Evolutionary conservation across 306 rosid species (phyloP).

Genomic region (Bauhinia variegata): DNA sequence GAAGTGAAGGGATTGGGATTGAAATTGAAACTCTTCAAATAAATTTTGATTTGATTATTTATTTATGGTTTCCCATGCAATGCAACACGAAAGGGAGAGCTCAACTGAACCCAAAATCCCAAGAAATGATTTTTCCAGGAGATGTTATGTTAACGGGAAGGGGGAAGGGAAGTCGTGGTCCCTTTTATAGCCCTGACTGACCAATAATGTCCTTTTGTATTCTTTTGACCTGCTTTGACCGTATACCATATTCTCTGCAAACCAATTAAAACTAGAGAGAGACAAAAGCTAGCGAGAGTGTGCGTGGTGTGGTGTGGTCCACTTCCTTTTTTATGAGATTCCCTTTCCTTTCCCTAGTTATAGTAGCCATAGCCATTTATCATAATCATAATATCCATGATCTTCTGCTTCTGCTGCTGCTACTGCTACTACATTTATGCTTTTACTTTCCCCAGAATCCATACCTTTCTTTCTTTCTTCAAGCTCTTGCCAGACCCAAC

Average conservation of each 20-base stretch:
- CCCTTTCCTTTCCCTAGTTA: conserved; percentile 33
- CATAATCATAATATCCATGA: neutral
- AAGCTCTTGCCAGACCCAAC: conserved; percentile 42
- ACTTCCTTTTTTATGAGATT: conserved; percentile 49
- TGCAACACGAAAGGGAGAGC: neutral
- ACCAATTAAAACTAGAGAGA: conserved; percentile 61
- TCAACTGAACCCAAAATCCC: conserved; percentile 5
- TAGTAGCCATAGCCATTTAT: conserved; percentile 45
- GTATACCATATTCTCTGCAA: conserved; percentile 60
- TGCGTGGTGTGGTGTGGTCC: conserved; percentile 83
- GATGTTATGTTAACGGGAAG: conserved; percentile 41
- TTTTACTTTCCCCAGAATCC: conserved; percentile 75
- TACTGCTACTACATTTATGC: conserved; percentile 49
- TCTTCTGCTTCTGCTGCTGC: neutral
- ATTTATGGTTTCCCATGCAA: too few species aligned
- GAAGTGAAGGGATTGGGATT: neutral
- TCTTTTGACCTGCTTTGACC: conserved; percentile 86
- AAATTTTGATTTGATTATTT: too few species aligned
- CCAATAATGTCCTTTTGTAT: conserved; percentile 55
- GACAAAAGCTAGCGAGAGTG: conserved; percentile 35
- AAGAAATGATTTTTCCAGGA: conserved; percentile 40
- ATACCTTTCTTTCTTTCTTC: conserved; percentile 5
- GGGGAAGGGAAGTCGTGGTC: conserved; percentile 42
- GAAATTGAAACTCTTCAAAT: too few species aligned
- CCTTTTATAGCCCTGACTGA: conserved; percentile 46